phyloP scores from a whole-genome alignment of 2,329 filamentous ascomycete species.

The Aschersonia sp. region DNA sequence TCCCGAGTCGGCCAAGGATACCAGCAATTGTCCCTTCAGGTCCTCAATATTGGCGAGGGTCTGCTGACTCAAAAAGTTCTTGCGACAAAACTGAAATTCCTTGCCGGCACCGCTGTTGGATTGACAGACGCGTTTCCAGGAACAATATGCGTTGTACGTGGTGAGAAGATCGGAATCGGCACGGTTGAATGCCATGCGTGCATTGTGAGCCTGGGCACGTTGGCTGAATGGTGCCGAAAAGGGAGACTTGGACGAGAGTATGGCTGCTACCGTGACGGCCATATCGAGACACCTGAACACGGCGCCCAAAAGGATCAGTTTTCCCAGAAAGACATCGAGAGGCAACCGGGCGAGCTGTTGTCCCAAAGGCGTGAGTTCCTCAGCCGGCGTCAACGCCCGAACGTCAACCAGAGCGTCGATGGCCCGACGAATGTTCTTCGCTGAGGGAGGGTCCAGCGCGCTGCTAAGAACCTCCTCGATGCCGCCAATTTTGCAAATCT shows the following conservation, averaged over 20 bases:
- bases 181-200: slow-evolving; percentile 64
- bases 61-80: slow-evolving; percentile 85
- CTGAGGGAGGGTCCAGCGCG: slow-evolving; percentile 78
- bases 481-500: slow-evolving; percentile 89
- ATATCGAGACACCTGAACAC: slow-evolving; percentile 89
- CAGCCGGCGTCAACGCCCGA: slow-evolving; percentile 64
- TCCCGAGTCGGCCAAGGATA: slow-evolving; percentile 72
- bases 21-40: slow-evolving; percentile 79
- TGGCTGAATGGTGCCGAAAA: slow-evolving; percentile 81
- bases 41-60: slow-evolving; percentile 89
- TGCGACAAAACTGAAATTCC: slow-evolving; percentile 83
- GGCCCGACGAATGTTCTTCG: slow-evolving; percentile 84
- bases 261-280: slow-evolving; percentile 80
- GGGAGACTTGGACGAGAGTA: slow-evolving; percentile 86
- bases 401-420: slow-evolving; percentile 91
- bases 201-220: slow-evolving; percentile 66
- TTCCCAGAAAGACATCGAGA: slow-evolving; percentile 87
- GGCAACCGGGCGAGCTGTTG: slow-evolving; percentile 78
- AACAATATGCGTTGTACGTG: slow-evolving; percentile 80
- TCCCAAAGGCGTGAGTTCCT: slow-evolving; percentile 79
- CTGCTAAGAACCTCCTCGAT: slow-evolving; percentile 82
- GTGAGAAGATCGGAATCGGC: slow-evolving; percentile 88
- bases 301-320: slow-evolving; percentile 74
- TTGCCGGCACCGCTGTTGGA: slow-evolving; percentile 46
- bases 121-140: slow-evolving; percentile 75